A percentile compares a stretch with the other conserved stretches of the same genome.
phyloP scores from a whole-genome alignment of 345 rosid species.

The Syzygium oleosum region DNA sequence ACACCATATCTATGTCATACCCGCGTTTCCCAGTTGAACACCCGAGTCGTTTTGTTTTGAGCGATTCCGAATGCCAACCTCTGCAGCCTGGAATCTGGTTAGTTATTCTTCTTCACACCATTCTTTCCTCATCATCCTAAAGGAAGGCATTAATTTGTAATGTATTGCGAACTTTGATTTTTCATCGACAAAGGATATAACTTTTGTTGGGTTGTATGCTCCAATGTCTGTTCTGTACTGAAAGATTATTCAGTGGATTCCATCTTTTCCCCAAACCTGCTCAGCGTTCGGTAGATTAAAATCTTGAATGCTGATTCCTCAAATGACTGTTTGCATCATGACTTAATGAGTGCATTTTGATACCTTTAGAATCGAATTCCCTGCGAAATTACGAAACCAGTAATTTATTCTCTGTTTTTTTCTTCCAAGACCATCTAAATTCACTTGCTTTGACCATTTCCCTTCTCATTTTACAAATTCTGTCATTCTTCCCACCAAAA shows the following conservation, averaged over 20 bases:
- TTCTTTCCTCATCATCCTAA: neutral
- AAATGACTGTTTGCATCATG: neutral
- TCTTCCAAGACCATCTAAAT: neutral
- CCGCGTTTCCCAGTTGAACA: constrained; percentile 80
- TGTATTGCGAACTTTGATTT: neutral
- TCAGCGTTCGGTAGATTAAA: neutral
- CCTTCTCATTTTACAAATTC: neutral
- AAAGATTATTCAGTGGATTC: neutral
- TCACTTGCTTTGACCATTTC: neutral
- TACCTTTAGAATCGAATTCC: neutral
- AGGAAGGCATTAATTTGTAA: neutral
- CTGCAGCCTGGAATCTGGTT: constrained; percentile 84
- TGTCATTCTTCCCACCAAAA: neutral
- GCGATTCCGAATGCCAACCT: constrained; percentile 57
- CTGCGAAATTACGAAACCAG: neutral
- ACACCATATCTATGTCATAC: constrained; percentile 91
- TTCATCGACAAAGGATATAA: neutral
- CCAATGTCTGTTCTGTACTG: neutral
- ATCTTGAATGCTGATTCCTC: neutral
- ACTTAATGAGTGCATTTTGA: neutral
- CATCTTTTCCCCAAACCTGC: neutral
- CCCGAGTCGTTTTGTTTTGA: constrained; percentile 19
- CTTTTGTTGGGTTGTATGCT: neutral
- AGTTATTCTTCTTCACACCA: neutral
- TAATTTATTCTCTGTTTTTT: neutral